These are phyloP conservation scores for Asclepias syriaca DNA, from an alignment of 257 asterid species.

Conservation along the genomic window DNA sequence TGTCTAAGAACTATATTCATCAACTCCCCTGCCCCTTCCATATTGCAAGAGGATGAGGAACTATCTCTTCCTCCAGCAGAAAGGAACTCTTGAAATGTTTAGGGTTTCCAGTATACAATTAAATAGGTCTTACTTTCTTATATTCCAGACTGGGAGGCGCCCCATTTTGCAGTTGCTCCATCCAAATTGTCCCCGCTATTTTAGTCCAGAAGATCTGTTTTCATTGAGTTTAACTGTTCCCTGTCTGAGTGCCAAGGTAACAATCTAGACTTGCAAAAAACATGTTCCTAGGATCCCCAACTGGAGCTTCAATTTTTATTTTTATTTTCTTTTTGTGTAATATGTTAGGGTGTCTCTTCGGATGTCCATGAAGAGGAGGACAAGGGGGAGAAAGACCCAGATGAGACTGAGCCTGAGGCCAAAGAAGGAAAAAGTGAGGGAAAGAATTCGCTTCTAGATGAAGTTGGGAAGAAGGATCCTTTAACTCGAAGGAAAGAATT, in stretches of 20 bases:
- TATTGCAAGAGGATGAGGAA: not conserved
- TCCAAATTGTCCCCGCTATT: conserved; percentile 73
- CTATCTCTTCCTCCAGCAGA: not conserved
- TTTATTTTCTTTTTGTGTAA: not conserved
- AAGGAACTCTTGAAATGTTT: not conserved
- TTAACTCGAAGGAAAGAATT: conserved; percentile 73
- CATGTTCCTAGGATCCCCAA: not conserved
- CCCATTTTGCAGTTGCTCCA: conserved; percentile 80
- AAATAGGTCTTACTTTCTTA: not conserved
- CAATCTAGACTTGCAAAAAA: conserved; percentile 1
- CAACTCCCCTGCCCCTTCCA: not conserved
- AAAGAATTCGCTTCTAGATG: conserved; percentile 27
- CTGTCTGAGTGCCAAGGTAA: conserved; percentile 53
- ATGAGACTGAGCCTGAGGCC: conserved; percentile 17
- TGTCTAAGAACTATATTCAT: not conserved
- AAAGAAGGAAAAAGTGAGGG: conserved; percentile 15
- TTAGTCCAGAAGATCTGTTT: conserved; percentile 56
- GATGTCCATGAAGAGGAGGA: conserved; percentile 32
- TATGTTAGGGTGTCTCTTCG: conserved; percentile 30
- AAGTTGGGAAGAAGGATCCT: conserved; percentile 85
- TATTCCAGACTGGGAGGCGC: conserved; percentile 64
- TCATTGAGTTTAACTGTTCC: conserved; percentile 60
- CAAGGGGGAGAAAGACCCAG: conserved; percentile 28
- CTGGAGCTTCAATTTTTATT: not conserved
- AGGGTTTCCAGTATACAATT: not conserved